Evolutionary conservation across 192 early-diverging fungal species (phyloP).

Genomic region (Haplosporangium gracile): DNA sequence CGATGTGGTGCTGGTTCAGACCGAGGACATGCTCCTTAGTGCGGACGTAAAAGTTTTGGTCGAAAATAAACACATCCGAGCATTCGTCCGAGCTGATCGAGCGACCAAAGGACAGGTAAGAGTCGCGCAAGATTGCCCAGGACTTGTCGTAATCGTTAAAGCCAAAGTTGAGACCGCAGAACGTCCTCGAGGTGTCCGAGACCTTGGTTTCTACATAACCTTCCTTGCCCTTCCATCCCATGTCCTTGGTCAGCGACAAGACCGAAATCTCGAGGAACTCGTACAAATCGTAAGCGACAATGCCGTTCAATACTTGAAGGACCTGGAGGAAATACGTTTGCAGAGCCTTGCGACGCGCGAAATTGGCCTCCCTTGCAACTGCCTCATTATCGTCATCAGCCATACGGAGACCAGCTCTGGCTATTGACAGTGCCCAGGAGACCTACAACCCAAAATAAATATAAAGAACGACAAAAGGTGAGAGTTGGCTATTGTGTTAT

Average conservation of each 20-base stretch:
- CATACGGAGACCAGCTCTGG: conserved; percentile 21
- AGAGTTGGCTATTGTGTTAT: neutral
- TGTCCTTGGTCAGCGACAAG: conserved; percentile 79
- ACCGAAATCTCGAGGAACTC: conserved; percentile 83
- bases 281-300: conserved; percentile 77
- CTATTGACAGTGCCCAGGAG: conserved; percentile 33
- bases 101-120: conserved; percentile 67
- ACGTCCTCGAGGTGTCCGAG: conserved; percentile 63
- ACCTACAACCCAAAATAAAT: conserved; percentile 10
- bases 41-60: conserved; percentile 48
- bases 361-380: conserved; percentile 50
- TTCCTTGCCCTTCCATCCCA: conserved; percentile 89
- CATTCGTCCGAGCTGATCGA: conserved; percentile 47
- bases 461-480: neutral
- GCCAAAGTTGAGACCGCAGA: conserved; percentile 42
- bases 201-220: conserved; percentile 77
- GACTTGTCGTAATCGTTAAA: conserved; percentile 63
- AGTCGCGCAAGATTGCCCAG: conserved; percentile 84
- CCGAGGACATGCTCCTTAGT: conserved; percentile 25
- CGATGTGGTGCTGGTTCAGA: conserved; percentile 68
- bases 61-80: conserved; percentile 63
- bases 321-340: conserved; percentile 72
- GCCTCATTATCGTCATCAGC: conserved; percentile 35
- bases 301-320: conserved; percentile 70
- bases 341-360: conserved; percentile 68